Evolutionary conservation across 805 yeast genomes (phyloP), one percentile per base, ranked within the genome.

Genomic region (Myxozyma monticola): DNA sequence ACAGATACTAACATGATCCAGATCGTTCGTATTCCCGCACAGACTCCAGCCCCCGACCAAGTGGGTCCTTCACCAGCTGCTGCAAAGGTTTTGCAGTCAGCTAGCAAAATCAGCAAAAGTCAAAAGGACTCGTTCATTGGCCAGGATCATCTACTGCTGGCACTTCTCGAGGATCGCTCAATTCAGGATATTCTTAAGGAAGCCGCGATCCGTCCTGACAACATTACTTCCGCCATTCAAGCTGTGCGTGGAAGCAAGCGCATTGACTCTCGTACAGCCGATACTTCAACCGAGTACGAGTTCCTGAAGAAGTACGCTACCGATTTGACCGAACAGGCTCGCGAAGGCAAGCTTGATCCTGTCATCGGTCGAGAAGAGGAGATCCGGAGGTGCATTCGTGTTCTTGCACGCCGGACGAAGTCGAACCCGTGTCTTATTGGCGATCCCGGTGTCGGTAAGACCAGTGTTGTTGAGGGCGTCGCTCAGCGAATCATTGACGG

Each of bases 381-480:
- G 72, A 93, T 93, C 60, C 80, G 98, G 72, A 79, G 97, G 60
- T 88, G 96, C 28, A 91, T 93, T 52, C 80, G 98, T 55, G 96
- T 93, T 2, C 76, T 93, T 54, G 90, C 99, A n/a, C 84, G 99
- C 73, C 82, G 99, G 72, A 87, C 96, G 36, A 93, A 93, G 71
- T 90, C 97, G 5, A 93, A 93, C 67, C 96, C 98, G 14, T 93
- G 96, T 62, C 73, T 93, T 53, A 89, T 93, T 63, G 99, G 99
- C 76, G 99, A 93, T 65, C 96, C 99, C 36, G 99, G 99, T 81
- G 97, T 93, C 46, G 99, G 99, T 77, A 93, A 93, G 73, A 93
- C 99, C 33, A 87, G 96, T 26, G 91, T 93, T 62, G 96, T 93
- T 45, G 99, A 93, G 73, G 99, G 98, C 64, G 97, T 93, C 49